Evolutionary conservation across 1,284 basidiomycete genomes (phyloP), one percentile per base, ranked within the genome.

Genomic region (Pisolithus thermaeus): DNA sequence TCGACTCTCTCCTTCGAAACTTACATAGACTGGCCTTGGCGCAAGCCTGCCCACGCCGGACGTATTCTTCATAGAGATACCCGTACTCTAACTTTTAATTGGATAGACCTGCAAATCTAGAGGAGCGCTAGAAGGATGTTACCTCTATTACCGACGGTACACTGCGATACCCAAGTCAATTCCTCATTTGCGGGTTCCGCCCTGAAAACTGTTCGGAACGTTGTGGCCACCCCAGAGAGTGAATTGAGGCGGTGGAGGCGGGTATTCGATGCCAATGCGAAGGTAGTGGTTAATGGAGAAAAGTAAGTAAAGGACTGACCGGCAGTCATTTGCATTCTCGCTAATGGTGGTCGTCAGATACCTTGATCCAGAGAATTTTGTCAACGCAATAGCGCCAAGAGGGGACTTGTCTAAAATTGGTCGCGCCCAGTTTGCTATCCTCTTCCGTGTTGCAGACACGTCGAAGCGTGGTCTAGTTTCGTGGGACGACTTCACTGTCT

Each of bases 401-500:
- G 83, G 81, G 46, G 92, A 94, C 72, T 77, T 92, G 61, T 79
- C 82, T 56, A 90, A 87, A 70, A 92, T 96, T 61, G 84, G 84
- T 37, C 83, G 88, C 38, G 80, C 85, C 18, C 93, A 96, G 65
- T 97, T 92, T 64, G 84, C 81, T 35, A 84, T 91, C 57, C 77
- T 97, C 55, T 97, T 97, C 75, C 83, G 84, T 47, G 92, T 97
- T 46, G 94, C 94, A 45, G 94, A 97, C 72, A 74, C 78, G 41
- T 79, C 81, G 42, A 81, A 83, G 63, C 80, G 85, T 40, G 90
- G 90, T 27, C 72, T 89, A 41, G 81, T 97, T 44, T 91, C 91
- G 44, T 96, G 91, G 84, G 91, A 96, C 60, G 94, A 97, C 69
- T 97, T 95, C 64, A 86, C 87, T 20, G 85, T 94, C 55, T 97